Percentiles rank a stretch among this genome's conserved stretches.
Conservation (phyloP, 352 stramenopile species). For the Globisporangium nodosum region DNA sequence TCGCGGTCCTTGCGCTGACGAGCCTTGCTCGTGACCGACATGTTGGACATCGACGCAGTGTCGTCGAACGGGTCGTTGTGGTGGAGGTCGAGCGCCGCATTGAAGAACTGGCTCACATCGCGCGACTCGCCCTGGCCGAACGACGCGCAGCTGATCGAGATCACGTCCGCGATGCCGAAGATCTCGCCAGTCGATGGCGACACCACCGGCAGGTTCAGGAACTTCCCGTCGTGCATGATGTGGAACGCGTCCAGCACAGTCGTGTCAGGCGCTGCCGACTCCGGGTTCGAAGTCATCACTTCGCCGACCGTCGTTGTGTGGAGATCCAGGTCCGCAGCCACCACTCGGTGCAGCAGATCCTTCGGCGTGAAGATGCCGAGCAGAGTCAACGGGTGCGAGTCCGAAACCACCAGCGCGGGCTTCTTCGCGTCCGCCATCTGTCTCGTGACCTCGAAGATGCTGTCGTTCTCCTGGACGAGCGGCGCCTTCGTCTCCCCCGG, state of each 20-base stretch:
- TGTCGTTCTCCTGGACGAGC: slow-evolving; percentile 66
- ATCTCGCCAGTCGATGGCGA: slow-evolving; percentile 62
- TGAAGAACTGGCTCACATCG: slow-evolving; percentile 78
- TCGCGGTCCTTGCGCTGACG: slow-evolving; percentile 73
- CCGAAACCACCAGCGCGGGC: slow-evolving; percentile 70
- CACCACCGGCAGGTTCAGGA: slow-evolving; percentile 96
- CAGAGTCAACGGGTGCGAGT: slow-evolving; percentile 54
- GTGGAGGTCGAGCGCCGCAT: slow-evolving; percentile 66
- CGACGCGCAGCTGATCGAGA: slow-evolving; percentile 72
- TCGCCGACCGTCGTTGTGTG: slow-evolving; percentile 85
- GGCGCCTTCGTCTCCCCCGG: slow-evolving; percentile 63
- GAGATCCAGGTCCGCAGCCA: slow-evolving; percentile 88
- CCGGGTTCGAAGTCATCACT: slow-evolving; percentile 95
- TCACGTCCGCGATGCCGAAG: slow-evolving; percentile 72
- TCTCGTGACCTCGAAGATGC: slow-evolving; percentile 62
- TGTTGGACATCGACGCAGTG: slow-evolving; percentile 34
- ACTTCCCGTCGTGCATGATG: slow-evolving; percentile 98
- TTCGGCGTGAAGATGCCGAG: slow-evolving; percentile 98
- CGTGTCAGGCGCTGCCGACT: slow-evolving; percentile 90
- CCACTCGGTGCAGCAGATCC: slow-evolving; percentile 95
- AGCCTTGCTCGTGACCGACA: slow-evolving; percentile 47
- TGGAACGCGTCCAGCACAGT: slow-evolving; percentile 96
- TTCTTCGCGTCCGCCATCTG: slow-evolving; percentile 78
- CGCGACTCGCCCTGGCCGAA: slow-evolving; percentile 65
- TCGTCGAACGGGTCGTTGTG: slow-evolving; percentile 56